Evolutionary conservation across 1,284 basidiomycete species (phyloP), one percentile per base, ranked within the genome.

Genomic region (Trichosporon sp.): DNA sequence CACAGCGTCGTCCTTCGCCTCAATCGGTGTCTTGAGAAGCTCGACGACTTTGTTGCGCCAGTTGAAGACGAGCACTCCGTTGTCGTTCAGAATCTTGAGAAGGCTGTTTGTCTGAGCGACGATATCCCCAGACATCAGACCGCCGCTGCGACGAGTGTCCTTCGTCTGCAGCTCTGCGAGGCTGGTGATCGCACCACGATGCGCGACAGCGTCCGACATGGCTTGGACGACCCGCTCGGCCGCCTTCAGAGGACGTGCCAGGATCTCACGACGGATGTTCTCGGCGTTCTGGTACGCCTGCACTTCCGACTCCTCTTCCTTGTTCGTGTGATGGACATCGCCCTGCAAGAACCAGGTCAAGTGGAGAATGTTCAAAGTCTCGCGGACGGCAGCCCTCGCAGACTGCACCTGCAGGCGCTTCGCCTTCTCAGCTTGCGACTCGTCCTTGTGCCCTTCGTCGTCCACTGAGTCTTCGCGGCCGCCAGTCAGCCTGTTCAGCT

Each of bases 41-140:
- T 72, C 66, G 13, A 76, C 56, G 3, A 80, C 73, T 63, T 77
- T 77, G 4, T 66, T 56, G 34, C 79, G 70, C 73, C 78, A 76
- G 34, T 73, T 67, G 62, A 71, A 75, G 1, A 80, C 67, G 3
- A 78, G 68, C 25, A 73, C 67, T 8, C 78, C 78, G 49, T 77
- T 79, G 63, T 76, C 75, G 33, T 80, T 76, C 52, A 81, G 63
- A 5, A 78, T 74, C 21, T 71, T 65, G 16, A 79, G 56, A 29
- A 80, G 68, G 19, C 71, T 63, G 60, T 74, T 74, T 19, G 68
- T 62, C 56, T 73, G 70, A 0, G 44, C 61, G n/a, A 73, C 61
- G 3, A 64, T 59, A 16, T 70, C 66, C 6, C 59, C 60, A 1
- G 74, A 68, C 21, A 68, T 27, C 34, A 78, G 61, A 21, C 74